phyloP scores from a whole-genome alignment of 257 asterid species.

The Henckelia pumila region DNA sequence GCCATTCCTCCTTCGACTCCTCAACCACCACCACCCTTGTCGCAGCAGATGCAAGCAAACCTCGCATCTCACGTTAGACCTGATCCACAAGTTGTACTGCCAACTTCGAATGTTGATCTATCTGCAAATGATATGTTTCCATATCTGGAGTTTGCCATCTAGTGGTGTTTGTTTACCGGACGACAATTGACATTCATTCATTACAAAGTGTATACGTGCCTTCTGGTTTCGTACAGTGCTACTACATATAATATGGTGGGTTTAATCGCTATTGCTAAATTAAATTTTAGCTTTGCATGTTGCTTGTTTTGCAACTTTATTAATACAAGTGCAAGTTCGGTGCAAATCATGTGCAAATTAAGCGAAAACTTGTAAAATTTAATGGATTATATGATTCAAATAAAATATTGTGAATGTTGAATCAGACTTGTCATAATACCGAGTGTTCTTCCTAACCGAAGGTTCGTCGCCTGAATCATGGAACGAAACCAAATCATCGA shows the following conservation, averaged over 20 bases:
- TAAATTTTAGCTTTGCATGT: not conserved
- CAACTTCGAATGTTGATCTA: not conserved
- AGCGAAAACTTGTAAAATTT: no score
- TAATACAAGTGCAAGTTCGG: no score
- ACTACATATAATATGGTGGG: not conserved
- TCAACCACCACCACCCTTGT: constrained; percentile 7
- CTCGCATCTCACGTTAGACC: constrained; percentile 16
- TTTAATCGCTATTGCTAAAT: not conserved
- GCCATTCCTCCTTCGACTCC: constrained; percentile 16
- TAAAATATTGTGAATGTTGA: no score
- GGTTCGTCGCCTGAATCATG: no score
- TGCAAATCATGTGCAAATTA: no score
- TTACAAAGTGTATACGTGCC: not conserved
- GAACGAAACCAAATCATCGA: no score
- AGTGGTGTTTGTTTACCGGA: constrained; percentile 70
- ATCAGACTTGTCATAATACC: not conserved
- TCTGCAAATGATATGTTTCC: not conserved
- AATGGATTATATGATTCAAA: no score
- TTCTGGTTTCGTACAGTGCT: not conserved
- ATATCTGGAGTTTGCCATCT: not conserved
- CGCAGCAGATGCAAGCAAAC: constrained; percentile 19
- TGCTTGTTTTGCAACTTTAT: not conserved
- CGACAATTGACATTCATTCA: constrained; percentile 37
- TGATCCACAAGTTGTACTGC: constrained; percentile 8
- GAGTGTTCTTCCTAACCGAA: no score